Base-by-base conservation (phyloP, 1,139 yeast genomes). In the Pichia sp. region DNA sequence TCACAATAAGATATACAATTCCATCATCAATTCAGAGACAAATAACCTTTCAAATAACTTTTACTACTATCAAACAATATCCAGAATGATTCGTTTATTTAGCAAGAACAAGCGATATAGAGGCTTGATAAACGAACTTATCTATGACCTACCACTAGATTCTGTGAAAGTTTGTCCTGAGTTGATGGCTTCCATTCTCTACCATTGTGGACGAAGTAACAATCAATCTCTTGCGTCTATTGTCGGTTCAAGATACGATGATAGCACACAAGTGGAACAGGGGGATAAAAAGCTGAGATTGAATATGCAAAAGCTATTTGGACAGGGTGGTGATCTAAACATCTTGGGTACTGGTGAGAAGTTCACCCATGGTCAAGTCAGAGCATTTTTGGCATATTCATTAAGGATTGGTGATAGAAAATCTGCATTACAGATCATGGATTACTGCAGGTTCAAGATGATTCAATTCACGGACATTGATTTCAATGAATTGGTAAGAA, bases 311-410 rank as follows among this genome's bases (percentile, higher is more conserved):
- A 23, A 30, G 27, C 23, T 38, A 11, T 40, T 40, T 29, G 44
- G 44, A 13, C 34, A 40, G 14, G 35, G 35, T 26, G 44, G 44
- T 12, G 33, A 40, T 29, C 31, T 40, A 10, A 28, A 18, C 11
- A 40, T 40, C 26, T 31, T 40, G 15, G 39, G 38, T 25, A 38
- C 35, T 2, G 44, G 40, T 20, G 39, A 38, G 8, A 39, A 50
- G 27, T 49, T 47, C 31, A 44, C 59, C 3, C 39, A 48, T 6
- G 47, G 43, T 6, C 51, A 60, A 54, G 42, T 70, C 10, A 55
- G 64, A 2, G 57, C 67, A 1, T 45, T 72, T 25, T 46, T 72
- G 14, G 46, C 59, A 20, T 51, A 68, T 38, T 66, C 67, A 39
- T 46, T 70, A 27, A 46, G 52, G 11, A 55, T 64, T 28, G 59